A percentile compares a stretch with the other conserved stretches of the same genome.
These are phyloP conservation scores for Acanthamoeba rhysodes DNA, from an alignment of 208 protist species.

Conservation along the genomic window DNA sequence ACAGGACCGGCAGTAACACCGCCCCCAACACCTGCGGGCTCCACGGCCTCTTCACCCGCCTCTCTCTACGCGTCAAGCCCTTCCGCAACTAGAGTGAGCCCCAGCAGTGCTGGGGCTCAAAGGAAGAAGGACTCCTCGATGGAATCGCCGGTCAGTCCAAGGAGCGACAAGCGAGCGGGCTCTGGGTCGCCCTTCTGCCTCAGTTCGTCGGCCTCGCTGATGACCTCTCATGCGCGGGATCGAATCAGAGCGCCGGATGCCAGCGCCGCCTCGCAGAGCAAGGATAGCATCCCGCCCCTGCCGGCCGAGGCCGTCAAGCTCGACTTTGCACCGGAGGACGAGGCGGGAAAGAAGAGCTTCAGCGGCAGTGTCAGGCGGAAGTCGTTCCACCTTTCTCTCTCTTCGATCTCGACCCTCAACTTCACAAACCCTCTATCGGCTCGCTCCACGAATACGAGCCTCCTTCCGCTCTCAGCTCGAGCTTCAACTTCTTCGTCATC, in stretches of 20 bases:
- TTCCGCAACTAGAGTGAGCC: background rate
- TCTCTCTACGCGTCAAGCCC: conserved; percentile 22
- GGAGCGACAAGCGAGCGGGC: background rate
- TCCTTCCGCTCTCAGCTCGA: background rate
- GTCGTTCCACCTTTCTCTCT: background rate
- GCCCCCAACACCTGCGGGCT: background rate
- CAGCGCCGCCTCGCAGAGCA: no score
- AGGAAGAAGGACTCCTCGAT: background rate
- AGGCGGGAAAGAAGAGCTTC: background rate
- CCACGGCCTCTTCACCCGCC: background rate
- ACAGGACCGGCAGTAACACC: background rate
- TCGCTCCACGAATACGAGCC: background rate
- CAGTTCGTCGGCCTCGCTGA: background rate
- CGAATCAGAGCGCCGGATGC: background rate
- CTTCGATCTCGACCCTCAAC: conserved; percentile 7
- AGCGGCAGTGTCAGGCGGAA: background rate
- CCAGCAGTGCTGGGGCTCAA: background rate
- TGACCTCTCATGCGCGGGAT: background rate
- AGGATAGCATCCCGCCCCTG: no score
- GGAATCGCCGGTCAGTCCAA: background rate
- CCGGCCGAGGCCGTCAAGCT: no score
- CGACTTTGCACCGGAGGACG: background rate
- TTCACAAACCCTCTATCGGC: background rate
- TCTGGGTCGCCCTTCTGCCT: background rate
- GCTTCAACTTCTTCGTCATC: background rate